Percentiles rank a stretch among this genome's conserved stretches.
These are phyloP conservation scores for Didymella keratinophila DNA, from an alignment of 2,329 filamentous ascomycete species.

Conservation along the genomic window DNA sequence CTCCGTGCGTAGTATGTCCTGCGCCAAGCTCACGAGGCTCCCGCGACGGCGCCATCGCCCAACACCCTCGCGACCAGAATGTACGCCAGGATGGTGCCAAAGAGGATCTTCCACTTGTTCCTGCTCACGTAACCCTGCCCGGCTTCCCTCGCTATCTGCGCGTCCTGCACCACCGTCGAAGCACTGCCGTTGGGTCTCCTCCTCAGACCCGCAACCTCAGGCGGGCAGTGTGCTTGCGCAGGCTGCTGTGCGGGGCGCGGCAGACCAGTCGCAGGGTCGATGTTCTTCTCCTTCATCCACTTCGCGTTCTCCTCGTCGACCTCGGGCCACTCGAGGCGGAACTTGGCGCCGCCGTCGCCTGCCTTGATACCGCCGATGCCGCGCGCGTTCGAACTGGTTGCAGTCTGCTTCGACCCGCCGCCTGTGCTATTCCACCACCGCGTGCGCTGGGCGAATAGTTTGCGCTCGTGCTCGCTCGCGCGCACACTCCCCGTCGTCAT, in stretches of 20 bases:
- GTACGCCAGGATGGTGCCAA: constrained; percentile 78
- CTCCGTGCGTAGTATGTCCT: not conserved
- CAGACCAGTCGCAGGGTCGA: constrained; percentile 79
- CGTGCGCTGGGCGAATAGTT: constrained; percentile 76
- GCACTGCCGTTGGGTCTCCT: constrained; percentile 67
- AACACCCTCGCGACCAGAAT: constrained; percentile 81
- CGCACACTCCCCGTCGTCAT: constrained; percentile 95
- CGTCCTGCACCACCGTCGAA: constrained; percentile 74
- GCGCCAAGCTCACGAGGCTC: not conserved
- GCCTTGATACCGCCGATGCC: constrained; percentile 83
- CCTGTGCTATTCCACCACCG: constrained; percentile 98
- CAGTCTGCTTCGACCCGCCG: constrained; percentile 72
- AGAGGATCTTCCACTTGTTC: constrained; percentile 78
- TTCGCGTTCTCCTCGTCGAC: constrained; percentile 87
- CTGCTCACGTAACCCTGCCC: constrained; percentile 82
- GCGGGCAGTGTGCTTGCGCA: constrained; percentile 64
- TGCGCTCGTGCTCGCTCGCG: constrained; percentile 78
- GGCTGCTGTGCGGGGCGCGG: constrained; percentile 60
- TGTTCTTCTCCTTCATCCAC: constrained; percentile 85
- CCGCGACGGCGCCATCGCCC: constrained; percentile 55
- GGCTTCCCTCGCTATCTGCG: constrained; percentile 76
- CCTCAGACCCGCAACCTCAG: constrained; percentile 68
- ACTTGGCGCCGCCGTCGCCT: constrained; percentile 91
- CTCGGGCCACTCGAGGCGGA: constrained; percentile 88
- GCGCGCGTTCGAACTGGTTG: constrained; percentile 39